Base-by-base conservation (phyloP, 2,329 filamentous ascomycete species). In the Aureobasidium leucospermi region DNA sequence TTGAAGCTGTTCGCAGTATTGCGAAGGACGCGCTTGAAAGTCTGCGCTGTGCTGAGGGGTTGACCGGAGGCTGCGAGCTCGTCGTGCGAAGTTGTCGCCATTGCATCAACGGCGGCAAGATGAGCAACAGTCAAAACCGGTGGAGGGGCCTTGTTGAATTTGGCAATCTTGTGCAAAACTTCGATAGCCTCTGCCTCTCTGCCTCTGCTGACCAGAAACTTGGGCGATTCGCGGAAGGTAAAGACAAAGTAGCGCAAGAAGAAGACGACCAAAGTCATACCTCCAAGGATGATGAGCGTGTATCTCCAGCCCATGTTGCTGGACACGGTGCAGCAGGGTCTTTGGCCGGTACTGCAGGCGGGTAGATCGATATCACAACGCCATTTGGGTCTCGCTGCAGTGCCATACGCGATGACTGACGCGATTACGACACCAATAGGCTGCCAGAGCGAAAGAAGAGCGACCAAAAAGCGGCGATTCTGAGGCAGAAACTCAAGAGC, bases 221-320 rank as follows among this genome's bases (percentile, higher is more conserved):
- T 85, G 0, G 83, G 83, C 2, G 81, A 84, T 64, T 85, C 82
- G 61, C 76, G 77, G 48, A 85, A 79, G 4, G 74, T 72, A 64
- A 85, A 79, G 41, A 85, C 66, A 1, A 79, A 76, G 39, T 83
- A 74, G 19, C 83, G 79, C 1, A 80, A 65, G 45, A 84, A 67
- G 45, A 82, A 84, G 11, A 78, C 68, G 11, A 70, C 57, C 1
- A 77, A 62, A 0, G 75, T 77, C 65, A 76, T 68, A 0, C 67
- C 68, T 1, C 75, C 75, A 6, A 77, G 67, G 0, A 71, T 75
- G 62, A 76, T 63, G 6, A 76, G 63, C 9, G 42, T 46, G 62
- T 77, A 78, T 39, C 75, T 67, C 75, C 75, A 78, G n/a, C 75
- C 75, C 71, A 75, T 73, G 53, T 78, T 77, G 60, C 71, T 68